Conservation (phyloP, 1,139 yeast genomes). For the Geotrichum histeridarum region DNA sequence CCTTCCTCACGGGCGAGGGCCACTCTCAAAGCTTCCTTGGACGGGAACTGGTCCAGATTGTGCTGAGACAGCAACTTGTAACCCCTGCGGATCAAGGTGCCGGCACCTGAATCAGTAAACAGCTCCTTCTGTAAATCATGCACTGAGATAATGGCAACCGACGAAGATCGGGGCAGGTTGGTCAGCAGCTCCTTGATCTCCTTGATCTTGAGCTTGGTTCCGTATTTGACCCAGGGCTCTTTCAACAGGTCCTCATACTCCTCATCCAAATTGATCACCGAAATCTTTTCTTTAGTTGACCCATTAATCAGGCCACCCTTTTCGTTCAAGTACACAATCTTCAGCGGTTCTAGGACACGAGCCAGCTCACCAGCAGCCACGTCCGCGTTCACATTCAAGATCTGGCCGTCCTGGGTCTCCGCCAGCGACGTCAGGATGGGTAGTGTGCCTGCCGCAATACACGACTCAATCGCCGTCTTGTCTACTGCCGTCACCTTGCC, state of each 20-base stretch:
- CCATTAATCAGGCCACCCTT: conserved; percentile 97
- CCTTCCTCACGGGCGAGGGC: conserved; percentile 75
- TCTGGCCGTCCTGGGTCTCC: conserved; percentile 93
- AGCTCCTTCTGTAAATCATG: conserved; percentile 92
- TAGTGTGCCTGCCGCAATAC: conserved; percentile 90
- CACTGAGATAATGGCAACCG: conserved; percentile 94
- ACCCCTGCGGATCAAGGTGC: conserved; percentile 95
- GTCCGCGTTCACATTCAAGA: conserved; percentile 93
- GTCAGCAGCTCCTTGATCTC: conserved; percentile 92
- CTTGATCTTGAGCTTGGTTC: conserved; percentile 91
- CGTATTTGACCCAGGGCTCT: conserved; percentile 96
- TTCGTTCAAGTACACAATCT: conserved; percentile 91
- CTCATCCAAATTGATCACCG: conserved; percentile 88
- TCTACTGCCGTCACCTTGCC: conserved; percentile 83
- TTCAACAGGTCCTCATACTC: conserved; percentile 87
- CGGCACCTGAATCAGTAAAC: conserved; percentile 99
- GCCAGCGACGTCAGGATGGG: conserved; percentile 95
- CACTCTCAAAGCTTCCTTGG: conserved; percentile 67
- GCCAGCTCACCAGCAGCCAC: conserved; percentile 98
- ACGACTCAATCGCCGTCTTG: conserved; percentile 87
- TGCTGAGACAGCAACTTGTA: conserved; percentile 71
- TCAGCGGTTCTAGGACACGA: conserved; percentile 93
- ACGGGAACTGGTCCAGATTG: conserved; percentile 59
- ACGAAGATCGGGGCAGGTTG: conserved; percentile 90
- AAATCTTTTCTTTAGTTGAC: conserved; percentile 80